These are phyloP conservation scores for Apophysomyces elegans DNA, from an alignment of 371 early-diverging fungal genomes.

Conservation along the genomic window DNA sequence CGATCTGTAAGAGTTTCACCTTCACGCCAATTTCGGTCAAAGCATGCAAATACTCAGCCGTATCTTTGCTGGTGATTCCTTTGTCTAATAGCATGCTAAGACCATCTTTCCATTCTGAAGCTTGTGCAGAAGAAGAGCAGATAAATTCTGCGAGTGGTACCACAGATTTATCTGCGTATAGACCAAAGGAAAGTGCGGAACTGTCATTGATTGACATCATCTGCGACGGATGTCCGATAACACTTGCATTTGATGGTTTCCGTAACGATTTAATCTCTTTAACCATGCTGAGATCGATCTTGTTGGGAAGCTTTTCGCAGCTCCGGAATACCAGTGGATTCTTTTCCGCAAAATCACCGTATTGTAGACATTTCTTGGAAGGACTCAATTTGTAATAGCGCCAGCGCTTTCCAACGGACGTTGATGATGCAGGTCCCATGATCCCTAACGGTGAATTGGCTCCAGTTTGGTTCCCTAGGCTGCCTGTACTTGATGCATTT, in stretches of 20 bases:
- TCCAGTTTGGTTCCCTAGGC: not conserved
- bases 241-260: constrained; percentile 20
- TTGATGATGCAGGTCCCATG: constrained; percentile 12
- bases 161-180: constrained; percentile 45
- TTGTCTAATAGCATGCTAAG: constrained; percentile 75
- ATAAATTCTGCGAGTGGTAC: constrained; percentile 62
- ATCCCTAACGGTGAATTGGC: constrained; percentile 15
- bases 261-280: constrained; percentile 59
- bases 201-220: constrained; percentile 9
- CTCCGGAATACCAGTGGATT: constrained; percentile 30
- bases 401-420: constrained; percentile 40
- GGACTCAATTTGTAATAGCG: constrained; percentile 70
- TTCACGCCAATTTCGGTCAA: constrained; percentile 75
- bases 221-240: constrained; percentile 3
- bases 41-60: constrained; percentile 64
- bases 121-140: constrained; percentile 55
- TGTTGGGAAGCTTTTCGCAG: constrained; percentile 41
- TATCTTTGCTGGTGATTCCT: constrained; percentile 66
- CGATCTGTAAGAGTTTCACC: constrained; percentile 70
- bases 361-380: constrained; percentile 65
- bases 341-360: constrained; percentile 70
- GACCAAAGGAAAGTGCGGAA: constrained; percentile 42
- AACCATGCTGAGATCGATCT: constrained; percentile 60
- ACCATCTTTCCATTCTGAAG: constrained; percentile 83
- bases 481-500: not conserved